Percentiles rank a stretch among this genome's conserved stretches.
phyloP scores from a whole-genome alignment of 495 filamentous ascomycete species.

The Hyaloscypha variabilis region DNA sequence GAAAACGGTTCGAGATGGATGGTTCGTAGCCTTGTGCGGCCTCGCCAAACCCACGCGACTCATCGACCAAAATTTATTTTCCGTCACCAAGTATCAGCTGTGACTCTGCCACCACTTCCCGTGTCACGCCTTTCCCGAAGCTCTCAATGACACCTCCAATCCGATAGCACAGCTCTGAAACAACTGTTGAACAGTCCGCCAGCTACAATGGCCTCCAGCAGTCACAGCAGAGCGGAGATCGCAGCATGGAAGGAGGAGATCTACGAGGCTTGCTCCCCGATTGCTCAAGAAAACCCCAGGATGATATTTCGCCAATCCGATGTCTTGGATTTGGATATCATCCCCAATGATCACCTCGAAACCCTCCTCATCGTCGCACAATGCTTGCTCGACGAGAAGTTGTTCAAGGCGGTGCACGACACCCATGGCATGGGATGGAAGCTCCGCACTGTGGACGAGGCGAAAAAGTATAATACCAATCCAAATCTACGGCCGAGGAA shows the following conservation, averaged over 20 bases:
- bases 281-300: constrained; percentile 34
- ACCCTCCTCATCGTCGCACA: constrained; percentile 64
- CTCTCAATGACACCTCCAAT: constrained; percentile 25
- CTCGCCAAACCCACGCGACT: constrained; percentile 10
- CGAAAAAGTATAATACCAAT: too few relatives aligned
- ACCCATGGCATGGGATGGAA: constrained; percentile 65
- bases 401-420: constrained; percentile 62
- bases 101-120: constrained; percentile 4
- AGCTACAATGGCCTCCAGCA: constrained; percentile 28
- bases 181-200: background rate
- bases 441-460: constrained; percentile 67
- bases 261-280: constrained; percentile 18
- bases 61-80: constrained; percentile 20
- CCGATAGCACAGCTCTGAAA: constrained; percentile 16
- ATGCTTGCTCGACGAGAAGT: constrained; percentile 63
- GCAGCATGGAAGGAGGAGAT: constrained; percentile 20
- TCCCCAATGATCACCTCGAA: constrained; percentile 59
- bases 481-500: too few relatives aligned
- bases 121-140: background rate
- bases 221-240: constrained; percentile 19
- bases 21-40: constrained; percentile 18
- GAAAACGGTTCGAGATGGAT: background rate
- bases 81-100: constrained; percentile 13
- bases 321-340: constrained; percentile 59
- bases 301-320: constrained; percentile 69